Evolutionary conservation across 148 eudicot species (phyloP).

Genomic region (Rhododendron simsii): DNA sequence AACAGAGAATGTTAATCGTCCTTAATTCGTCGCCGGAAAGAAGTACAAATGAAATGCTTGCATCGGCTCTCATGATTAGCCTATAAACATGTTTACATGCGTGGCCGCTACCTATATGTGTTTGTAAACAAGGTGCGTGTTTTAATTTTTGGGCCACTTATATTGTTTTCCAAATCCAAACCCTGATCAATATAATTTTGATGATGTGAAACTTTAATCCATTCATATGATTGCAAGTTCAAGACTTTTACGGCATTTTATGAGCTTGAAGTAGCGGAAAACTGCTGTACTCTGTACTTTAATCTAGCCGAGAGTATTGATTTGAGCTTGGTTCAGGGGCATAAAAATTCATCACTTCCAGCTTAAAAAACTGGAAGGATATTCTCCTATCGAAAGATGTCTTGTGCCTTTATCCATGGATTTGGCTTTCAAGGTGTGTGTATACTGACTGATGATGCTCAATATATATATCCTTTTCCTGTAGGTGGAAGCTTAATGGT

Average conservation of each 20-base stretch:
- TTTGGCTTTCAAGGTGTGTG: neutral
- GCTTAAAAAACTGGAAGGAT: neutral
- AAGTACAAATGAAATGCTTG: neutral
- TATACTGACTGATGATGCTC: neutral
- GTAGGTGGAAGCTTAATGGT: conserved; percentile 61
- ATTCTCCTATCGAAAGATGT: neutral
- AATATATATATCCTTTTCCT: neutral
- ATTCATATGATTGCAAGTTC: neutral
- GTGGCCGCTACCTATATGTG: neutral
- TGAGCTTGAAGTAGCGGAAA: neutral
- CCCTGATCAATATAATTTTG: neutral
- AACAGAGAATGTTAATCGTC: neutral
- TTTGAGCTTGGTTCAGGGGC: neutral
- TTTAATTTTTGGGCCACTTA: neutral
- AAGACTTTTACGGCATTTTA: neutral
- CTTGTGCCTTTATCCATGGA: neutral
- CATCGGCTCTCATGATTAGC: no score
- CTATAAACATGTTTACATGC: neutral
- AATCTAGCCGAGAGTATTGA: neutral
- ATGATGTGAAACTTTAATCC: neutral
- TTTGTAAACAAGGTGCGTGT: neutral
- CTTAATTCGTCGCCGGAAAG: neutral
- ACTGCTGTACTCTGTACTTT: neutral
- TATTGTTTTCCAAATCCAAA: neutral
- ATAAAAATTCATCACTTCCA: neutral